These are phyloP conservation scores for Thielaviopsis punctulata DNA, from an alignment of 2,329 filamentous ascomycete species.

Conservation along the genomic window DNA sequence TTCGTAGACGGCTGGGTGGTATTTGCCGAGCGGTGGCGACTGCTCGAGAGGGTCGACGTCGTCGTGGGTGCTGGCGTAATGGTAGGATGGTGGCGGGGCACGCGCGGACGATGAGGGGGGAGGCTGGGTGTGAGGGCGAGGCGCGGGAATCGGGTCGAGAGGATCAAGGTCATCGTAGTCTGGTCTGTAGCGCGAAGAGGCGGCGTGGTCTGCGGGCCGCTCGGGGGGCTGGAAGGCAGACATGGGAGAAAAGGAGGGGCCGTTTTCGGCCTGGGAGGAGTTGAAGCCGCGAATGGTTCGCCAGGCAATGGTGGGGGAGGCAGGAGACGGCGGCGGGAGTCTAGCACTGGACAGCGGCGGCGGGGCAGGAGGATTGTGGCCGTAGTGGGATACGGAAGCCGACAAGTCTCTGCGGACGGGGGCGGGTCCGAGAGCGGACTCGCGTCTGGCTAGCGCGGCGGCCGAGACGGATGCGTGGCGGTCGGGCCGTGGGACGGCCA, in stretches of 20 bases:
- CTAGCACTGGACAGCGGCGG: background rate
- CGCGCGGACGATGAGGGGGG: slow-evolving; percentile 26
- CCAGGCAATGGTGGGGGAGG: slow-evolving; percentile 4
- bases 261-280: background rate
- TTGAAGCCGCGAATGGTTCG: slow-evolving; percentile 8
- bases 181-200: background rate
- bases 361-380: background rate
- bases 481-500: background rate
- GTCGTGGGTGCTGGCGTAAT: background rate
- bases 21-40: slow-evolving; percentile 39
- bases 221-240: background rate
- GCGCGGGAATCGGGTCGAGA: slow-evolving; percentile 21
- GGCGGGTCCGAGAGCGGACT: background rate
- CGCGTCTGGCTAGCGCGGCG: background rate
- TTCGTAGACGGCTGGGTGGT: slow-evolving; percentile 46
- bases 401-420: background rate
- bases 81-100: background rate
- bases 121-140: slow-evolving; percentile 33
- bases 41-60: background rate
- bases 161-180: slow-evolving; percentile 9
- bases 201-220: background rate
- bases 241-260: slow-evolving; percentile 3
- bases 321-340: background rate
- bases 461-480: background rate
- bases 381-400: background rate